Conservation (phyloP, 2,329 filamentous ascomycete species). For the Trichophyton rubrum region DNA sequence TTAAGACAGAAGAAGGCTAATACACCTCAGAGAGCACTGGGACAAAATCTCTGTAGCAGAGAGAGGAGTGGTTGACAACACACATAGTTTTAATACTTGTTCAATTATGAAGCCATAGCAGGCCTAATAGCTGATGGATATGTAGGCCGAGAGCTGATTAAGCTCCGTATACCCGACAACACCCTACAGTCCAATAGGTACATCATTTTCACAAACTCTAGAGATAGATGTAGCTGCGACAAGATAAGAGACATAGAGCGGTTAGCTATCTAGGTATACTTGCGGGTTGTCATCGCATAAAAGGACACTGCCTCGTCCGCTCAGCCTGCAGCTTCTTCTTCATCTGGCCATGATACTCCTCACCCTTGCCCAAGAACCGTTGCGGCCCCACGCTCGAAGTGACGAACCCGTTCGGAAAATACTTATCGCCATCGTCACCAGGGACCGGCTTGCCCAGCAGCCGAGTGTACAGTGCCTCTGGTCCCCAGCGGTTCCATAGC, state of each 20-base stretch:
- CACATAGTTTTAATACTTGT: no score
- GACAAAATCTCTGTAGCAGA: no score
- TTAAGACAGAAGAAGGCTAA: background rate
- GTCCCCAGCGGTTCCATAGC: slow-evolving; percentile 51
- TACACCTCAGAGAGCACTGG: background rate
- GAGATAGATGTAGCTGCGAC: background rate
- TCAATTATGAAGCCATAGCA: no score
- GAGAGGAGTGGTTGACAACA: no score
- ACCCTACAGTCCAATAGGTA: no score
- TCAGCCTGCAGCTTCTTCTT: slow-evolving; percentile 26
- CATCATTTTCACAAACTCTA: no score
- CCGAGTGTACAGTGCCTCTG: slow-evolving; percentile 39
- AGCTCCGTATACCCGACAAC: no score
- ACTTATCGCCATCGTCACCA: slow-evolving; percentile 36
- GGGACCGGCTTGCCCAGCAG: slow-evolving; percentile 36
- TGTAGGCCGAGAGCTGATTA: no score
- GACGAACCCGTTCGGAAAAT: slow-evolving; percentile 37
- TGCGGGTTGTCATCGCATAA: slow-evolving; percentile 13
- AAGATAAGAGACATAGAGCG: no score
- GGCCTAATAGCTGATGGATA: no score
- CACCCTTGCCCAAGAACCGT: slow-evolving; percentile 41
- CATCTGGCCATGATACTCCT: slow-evolving; percentile 36
- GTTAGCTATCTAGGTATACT: no score
- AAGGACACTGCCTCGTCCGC: slow-evolving; percentile 39
- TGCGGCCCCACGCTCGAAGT: slow-evolving; percentile 50